phyloP scores from a whole-genome alignment of 2,329 filamentous ascomycete species.

The Apiospora sp. region DNA sequence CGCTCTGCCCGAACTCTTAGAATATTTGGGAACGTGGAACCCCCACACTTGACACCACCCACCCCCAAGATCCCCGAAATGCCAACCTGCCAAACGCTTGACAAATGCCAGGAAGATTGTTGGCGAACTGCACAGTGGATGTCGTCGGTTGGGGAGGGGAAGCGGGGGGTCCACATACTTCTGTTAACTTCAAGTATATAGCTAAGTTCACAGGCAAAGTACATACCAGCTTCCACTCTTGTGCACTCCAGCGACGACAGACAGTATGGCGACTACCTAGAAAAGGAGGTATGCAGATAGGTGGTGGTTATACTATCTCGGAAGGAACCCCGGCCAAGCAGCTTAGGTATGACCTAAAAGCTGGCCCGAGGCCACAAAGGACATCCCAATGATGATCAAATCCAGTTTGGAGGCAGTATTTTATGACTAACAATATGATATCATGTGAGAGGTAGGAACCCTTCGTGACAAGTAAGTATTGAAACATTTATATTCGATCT shows the following conservation, averaged over 20 bases:
- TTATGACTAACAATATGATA: too few relatives aligned
- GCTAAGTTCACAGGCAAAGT: too few relatives aligned
- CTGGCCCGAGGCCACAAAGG: not conserved
- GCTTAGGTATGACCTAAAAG: too few relatives aligned
- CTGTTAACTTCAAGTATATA: not conserved
- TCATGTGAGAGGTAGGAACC: too few relatives aligned
- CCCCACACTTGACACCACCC: conserved; percentile 17
- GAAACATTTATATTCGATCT: too few relatives aligned
- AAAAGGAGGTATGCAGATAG: too few relatives aligned
- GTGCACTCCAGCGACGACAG: not conserved
- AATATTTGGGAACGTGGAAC: not conserved
- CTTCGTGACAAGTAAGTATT: too few relatives aligned
- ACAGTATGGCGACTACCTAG: not conserved
- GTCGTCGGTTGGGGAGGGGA: not conserved
- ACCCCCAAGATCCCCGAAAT: not conserved
- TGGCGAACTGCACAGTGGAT: not conserved
- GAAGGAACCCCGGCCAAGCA: not conserved
- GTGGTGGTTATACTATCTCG: not conserved
- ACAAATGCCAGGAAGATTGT: conserved; percentile 9
- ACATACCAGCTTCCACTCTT: too few relatives aligned
- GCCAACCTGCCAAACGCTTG: conserved; percentile 3
- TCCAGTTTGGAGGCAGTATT: too few relatives aligned
- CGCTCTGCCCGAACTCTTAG: conserved; percentile 14
- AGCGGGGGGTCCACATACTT: not conserved
- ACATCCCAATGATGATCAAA: too few relatives aligned